phyloP scores from a whole-genome alignment of 2,329 filamentous ascomycete species.

The Tolypocladium inflatum region DNA sequence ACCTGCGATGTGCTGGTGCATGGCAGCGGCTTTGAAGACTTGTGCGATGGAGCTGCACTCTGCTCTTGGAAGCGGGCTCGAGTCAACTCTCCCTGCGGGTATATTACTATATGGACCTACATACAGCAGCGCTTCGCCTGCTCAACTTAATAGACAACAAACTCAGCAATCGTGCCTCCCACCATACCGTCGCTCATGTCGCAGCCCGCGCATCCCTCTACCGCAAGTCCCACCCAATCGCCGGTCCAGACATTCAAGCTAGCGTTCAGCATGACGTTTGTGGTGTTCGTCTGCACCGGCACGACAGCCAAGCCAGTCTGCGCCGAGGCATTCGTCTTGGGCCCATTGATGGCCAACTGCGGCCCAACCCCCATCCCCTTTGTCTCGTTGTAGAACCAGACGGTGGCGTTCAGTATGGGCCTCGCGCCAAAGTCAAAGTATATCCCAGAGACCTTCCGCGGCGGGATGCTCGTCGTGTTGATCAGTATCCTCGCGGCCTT shows the following conservation, averaged over 20 bases:
- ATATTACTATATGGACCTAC: no score
- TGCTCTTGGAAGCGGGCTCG: background rate
- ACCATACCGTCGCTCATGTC: background rate
- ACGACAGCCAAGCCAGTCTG: background rate
- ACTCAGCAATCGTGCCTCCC: background rate
- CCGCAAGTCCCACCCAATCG: background rate
- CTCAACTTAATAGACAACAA: slow-evolving; percentile 1
- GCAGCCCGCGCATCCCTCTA: background rate
- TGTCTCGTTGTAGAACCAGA: background rate
- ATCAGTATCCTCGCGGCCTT: background rate
- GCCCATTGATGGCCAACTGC: background rate
- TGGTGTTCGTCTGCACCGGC: background rate
- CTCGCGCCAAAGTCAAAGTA: background rate
- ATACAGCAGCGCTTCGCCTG: no score
- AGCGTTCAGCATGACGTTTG: background rate
- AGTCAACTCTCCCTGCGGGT: background rate
- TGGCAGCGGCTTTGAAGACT: background rate
- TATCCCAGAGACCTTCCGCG: background rate
- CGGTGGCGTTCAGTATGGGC: background rate
- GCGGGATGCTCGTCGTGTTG: background rate
- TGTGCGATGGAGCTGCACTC: background rate
- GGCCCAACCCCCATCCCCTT: background rate
- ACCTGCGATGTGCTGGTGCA: background rate
- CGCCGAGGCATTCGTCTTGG: background rate
- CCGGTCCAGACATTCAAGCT: background rate